Percentiles rank a stretch among this genome's conserved stretches.
Conservation (phyloP, 2,329 filamentous ascomycete species). For the Talaromyces pinophilus region DNA sequence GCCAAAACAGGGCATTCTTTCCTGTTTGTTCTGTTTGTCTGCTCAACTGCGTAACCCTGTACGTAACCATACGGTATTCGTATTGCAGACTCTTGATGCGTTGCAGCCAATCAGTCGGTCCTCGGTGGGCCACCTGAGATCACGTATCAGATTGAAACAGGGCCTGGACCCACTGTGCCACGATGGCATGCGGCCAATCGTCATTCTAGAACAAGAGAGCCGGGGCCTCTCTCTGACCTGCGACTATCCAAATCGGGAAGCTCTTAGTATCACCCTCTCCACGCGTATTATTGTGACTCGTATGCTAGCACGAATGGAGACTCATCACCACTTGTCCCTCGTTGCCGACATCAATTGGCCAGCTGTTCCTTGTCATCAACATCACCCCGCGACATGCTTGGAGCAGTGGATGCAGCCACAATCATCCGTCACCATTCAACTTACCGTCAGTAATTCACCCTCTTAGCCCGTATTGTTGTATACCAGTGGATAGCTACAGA, state of each 20-base stretch:
- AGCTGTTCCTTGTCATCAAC: background rate
- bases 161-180: constrained; percentile 1
- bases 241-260: constrained; percentile 14
- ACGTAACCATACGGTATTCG: constrained; percentile 6
- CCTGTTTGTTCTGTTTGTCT: constrained; percentile 17
- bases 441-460: background rate
- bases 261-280: background rate
- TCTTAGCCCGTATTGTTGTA: background rate
- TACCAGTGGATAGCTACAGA: background rate
- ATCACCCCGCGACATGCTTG: constrained; percentile 10
- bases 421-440: constrained; percentile 7
- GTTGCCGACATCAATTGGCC: constrained; percentile 4
- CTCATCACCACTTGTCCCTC: constrained; percentile 4
- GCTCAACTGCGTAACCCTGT: background rate
- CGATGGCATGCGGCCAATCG: constrained; percentile 13
- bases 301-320: background rate
- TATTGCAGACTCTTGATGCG: background rate
- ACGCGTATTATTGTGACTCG: constrained; percentile 2
- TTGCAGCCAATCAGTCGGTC: background rate
- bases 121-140: background rate
- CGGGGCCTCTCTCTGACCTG: constrained; percentile 11
- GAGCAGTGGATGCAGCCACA: constrained; percentile 9
- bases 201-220: background rate
- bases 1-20: constrained; percentile 2
- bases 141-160: constrained; percentile 6